Evolutionary conservation across 306 rosid genomes (phyloP).

Genomic region (Fragaria nilgerrensis): DNA sequence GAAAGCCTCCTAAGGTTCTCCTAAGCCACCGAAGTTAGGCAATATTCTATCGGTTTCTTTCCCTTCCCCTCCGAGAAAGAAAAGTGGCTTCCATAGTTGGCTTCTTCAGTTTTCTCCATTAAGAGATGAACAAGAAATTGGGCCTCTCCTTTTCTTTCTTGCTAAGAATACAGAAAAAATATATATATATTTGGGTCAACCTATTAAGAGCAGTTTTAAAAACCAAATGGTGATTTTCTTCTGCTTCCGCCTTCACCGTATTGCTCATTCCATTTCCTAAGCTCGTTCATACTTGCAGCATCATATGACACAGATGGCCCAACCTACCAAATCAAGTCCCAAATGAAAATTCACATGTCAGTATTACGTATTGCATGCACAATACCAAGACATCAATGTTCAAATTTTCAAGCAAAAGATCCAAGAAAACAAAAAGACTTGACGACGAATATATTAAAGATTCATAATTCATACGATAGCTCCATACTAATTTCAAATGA

Average conservation of each 20-base stretch:
- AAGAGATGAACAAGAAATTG: neutral
- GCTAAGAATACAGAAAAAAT: neutral
- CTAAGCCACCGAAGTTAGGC: neutral
- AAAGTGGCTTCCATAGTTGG: neutral
- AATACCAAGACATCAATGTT: neutral
- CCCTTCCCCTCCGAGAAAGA: neutral
- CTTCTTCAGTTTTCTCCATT: neutral
- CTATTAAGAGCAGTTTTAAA: conserved; percentile 31
- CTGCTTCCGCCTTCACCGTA: conserved; percentile 96
- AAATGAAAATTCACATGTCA: neutral
- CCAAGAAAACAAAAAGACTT: neutral
- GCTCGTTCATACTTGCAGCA: conserved; percentile 88
- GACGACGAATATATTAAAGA: neutral
- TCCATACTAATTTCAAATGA: neutral
- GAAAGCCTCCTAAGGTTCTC: neutral
- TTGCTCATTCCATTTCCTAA: conserved; percentile 96
- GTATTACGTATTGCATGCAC: neutral
- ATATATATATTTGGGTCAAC: neutral
- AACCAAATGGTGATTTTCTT: conserved; percentile 87
- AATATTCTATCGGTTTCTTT: neutral
- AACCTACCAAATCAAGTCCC: conserved; percentile 46
- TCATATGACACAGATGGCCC: conserved; percentile 94
- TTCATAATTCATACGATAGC: neutral
- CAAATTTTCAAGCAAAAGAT: too few relatives aligned
- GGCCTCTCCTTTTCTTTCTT: neutral